A percentile compares a stretch with the other conserved stretches of the same genome.
phyloP scores from a whole-genome alignment of 2,329 filamentous ascomycete species.

The Ophiosphaerella herpotricha region DNA sequence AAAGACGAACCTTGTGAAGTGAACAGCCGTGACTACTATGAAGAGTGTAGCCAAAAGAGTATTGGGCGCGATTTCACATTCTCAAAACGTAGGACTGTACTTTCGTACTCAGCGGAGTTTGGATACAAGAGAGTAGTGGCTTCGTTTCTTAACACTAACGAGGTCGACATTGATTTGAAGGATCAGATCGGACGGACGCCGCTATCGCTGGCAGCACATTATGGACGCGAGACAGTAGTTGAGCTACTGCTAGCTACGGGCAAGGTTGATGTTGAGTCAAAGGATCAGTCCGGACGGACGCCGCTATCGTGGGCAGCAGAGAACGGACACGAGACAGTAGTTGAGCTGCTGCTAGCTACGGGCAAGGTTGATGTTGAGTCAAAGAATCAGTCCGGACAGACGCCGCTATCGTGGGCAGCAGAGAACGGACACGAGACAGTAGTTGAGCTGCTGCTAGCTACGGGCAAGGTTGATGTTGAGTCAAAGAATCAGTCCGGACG shows the following conservation, averaged over 20 bases:
- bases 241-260: neutral
- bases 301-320: too few species aligned
- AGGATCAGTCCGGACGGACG: neutral
- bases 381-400: too few species aligned
- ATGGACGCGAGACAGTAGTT: neutral
- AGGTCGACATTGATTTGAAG: neutral
- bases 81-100: slow-evolving; percentile 1
- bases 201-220: slow-evolving; percentile 5
- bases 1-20: too few species aligned
- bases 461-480: too few species aligned
- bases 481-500: too few species aligned
- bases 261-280: neutral
- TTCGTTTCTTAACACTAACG: slow-evolving; percentile 3
- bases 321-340: too few species aligned
- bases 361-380: too few species aligned
- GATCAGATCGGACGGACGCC: slow-evolving; percentile 5
- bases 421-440: too few species aligned
- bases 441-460: too few species aligned
- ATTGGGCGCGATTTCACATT: slow-evolving; percentile 17
- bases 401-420: too few species aligned
- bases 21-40: slow-evolving; percentile 19
- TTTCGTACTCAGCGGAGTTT: slow-evolving; percentile 9
- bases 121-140: slow-evolving; percentile 1
- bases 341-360: too few species aligned
- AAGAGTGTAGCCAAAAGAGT: slow-evolving; percentile 30